A percentile compares a stretch with the other conserved stretches of the same genome.
phyloP scores from a whole-genome alignment of 2,329 filamentous ascomycete species.

The Fusarium sp. region DNA sequence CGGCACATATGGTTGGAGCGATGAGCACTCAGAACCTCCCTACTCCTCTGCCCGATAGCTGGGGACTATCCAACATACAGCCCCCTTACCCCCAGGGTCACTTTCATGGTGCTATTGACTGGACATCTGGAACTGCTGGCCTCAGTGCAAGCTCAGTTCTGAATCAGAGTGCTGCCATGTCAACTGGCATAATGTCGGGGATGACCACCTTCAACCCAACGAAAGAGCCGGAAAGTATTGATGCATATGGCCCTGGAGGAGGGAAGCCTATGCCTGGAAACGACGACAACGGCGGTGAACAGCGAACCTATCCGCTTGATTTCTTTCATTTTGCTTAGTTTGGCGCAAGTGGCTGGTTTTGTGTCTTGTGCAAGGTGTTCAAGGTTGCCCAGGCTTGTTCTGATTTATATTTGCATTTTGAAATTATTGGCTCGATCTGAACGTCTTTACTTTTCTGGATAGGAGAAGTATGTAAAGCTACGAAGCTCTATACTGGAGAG shows the following conservation, averaged over 20 bases:
- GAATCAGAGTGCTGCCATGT: slow-evolving; percentile 44
- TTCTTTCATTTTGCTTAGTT: slow-evolving; percentile 53
- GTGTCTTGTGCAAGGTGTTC: slow-evolving; percentile 24
- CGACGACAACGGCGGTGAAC: slow-evolving; percentile 24
- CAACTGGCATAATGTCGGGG: slow-evolving; percentile 44
- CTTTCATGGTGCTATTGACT: slow-evolving; percentile 45
- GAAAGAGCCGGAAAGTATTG: slow-evolving; percentile 44
- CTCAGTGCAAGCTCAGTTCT: slow-evolving; percentile 49
- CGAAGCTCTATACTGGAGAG: background rate
- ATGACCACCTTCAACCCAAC: slow-evolving; percentile 20
- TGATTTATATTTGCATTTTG: background rate
- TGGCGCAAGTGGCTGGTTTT: background rate
- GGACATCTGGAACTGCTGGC: slow-evolving; percentile 46
- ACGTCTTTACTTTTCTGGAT: background rate
- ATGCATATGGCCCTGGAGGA: slow-evolving; percentile 49
- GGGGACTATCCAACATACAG: slow-evolving; percentile 45
- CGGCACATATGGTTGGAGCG: slow-evolving; percentile 18
- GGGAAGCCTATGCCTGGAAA: slow-evolving; percentile 43
- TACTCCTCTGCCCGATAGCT: slow-evolving; percentile 43
- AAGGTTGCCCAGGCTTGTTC: slow-evolving; percentile 2
- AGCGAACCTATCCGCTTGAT: slow-evolving; percentile 55
- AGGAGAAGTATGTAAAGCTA: background rate
- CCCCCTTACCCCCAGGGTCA: slow-evolving; percentile 35
- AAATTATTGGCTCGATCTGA: background rate
- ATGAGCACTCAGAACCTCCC: slow-evolving; percentile 46